phyloP scores from a whole-genome alignment of 805 yeast species.

The Alloascoidea hylecoeti region DNA sequence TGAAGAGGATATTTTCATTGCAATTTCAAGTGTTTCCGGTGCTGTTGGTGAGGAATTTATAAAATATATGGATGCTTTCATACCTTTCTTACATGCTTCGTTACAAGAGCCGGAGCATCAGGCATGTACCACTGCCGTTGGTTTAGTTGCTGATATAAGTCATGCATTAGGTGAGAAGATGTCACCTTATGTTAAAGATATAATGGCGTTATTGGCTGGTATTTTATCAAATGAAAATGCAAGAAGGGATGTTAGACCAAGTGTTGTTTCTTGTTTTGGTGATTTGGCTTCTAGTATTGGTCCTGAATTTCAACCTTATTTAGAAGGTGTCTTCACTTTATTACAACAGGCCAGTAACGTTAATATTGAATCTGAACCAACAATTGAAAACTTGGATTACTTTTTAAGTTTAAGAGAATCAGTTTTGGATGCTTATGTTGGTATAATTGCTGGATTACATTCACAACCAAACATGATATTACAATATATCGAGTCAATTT shows the following conservation, averaged over 20 bases:
- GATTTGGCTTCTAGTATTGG: constrained; percentile 91
- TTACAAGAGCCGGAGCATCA: constrained; percentile 73
- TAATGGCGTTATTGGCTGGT: constrained; percentile 74
- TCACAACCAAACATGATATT: constrained; percentile 49
- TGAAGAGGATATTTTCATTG: constrained; percentile 91
- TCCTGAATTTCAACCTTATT: constrained; percentile 56
- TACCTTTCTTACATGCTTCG: constrained; percentile 73
- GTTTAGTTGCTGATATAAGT: constrained; percentile 86
- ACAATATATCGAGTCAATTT: constrained; percentile 55
- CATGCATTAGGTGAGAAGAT: constrained; percentile 72
- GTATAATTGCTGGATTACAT: constrained; percentile 83
- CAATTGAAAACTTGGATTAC: constrained; percentile 69
- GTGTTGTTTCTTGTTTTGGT: constrained; percentile 86
- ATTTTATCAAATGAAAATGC: constrained; percentile 54
- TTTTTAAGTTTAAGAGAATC: constrained; percentile 63
- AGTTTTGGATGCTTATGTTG: constrained; percentile 91
- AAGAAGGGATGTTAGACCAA: constrained; percentile 73
- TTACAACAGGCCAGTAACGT: constrained; percentile 23
- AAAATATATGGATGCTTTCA: constrained; percentile 66
- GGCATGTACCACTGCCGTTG: constrained; percentile 81
- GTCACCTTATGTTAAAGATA: constrained; percentile 59
- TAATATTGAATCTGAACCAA: constrained; percentile 26
- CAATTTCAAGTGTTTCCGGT: constrained; percentile 79
- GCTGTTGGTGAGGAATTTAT: constrained; percentile 61
- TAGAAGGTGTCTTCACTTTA: constrained; percentile 67